Evolutionary conservation across 2,329 filamentous ascomycete genomes (phyloP), one percentile per base, ranked within the genome.

Genomic region (Colletotrichum tropicale): DNA sequence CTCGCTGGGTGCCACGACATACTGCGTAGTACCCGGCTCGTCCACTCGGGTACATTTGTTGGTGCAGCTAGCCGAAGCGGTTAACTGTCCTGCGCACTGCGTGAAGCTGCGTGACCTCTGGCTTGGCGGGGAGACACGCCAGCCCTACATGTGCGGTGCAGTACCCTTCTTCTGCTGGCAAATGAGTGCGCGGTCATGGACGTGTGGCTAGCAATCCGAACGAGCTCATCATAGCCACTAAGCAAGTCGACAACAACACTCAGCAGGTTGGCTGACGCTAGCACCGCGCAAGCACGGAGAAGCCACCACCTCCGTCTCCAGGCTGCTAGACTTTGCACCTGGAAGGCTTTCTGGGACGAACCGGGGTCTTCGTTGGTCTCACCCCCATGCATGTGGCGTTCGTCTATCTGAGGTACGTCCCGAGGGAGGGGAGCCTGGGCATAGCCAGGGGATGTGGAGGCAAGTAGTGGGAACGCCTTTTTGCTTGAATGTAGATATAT

Each of bases 131-230:
- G 18, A 62, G 68, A 56, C 73, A 73, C 62, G 26, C 62, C 73
- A 75, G 73, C 73, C 73, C 34, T 75, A 73, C 73, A 72, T 64
- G 38, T 72, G 73, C 69, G 38, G 62, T 56, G 58, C 61, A 64
- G 71, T 15, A 67, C 43, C 36, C 34, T 48, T 61, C 28, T 43
- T 43, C 26, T 34, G 24, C 66, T 30, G 24, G 66, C 52, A 56
- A 10, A n/a, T 28, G 55, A 24, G 52, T 26, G 18, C 55, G 26
- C 28, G 36, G 26, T 56, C 34, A 52, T 36, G 13, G 21, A 64
- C 26, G 60, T 26, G 60, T 38, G 32, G n/a, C 60, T 38, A 64
- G 30, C 60, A 34, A 64, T 48, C 60, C 18, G 28, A 26, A 30
- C 56, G 16, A 38, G 10, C n/a, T 64, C 32, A 64, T 64, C n/a